Base-by-base conservation (phyloP, 116 monocot genomes). In the Thalassia testudinum region DNA sequence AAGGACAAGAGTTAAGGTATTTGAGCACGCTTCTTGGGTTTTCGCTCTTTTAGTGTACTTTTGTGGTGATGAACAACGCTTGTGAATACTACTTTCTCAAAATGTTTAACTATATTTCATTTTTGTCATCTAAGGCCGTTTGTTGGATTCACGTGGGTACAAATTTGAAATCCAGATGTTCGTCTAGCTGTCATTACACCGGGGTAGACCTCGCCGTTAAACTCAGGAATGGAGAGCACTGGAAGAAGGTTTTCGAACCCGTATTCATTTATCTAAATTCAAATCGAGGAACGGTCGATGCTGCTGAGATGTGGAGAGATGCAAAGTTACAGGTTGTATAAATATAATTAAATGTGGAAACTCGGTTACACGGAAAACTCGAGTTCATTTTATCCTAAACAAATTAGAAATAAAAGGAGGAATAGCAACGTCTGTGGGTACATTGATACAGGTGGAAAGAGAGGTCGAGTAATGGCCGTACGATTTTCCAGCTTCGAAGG, bases 391-490 rank as follows among this genome's bases (percentile, higher is more conserved):
- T 2, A 2, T 14, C 25, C 16, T 1, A 34, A 12, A 25, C 26
- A 1, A 0, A 1, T 27, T 17, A 17, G 14, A 19, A 47, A 13
- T 18, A 47, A 20, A 17, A 47, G 23, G 2, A 11, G 1, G 12
- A 7, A 24, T 22, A 21, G 2, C 23, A 17, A 50, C 5, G 1
- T 7, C 20, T 23, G 22, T 20, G 12, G 20, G 5, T 50, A 22
- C 21, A 10, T 50, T 24, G 50, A 20, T 57, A 45, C 67, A 92
- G 92, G 77, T 70, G 77, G 57, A 64, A 63, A 69, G 45, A 27
- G 83, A 92, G 60, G 70, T 70, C 2, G 67, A 77, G 42, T 74
- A 63, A 30, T 92, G 92, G 92, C 92, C 92, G 15, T 92, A 92
- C 49, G 44, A 56, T 49, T 92, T 92, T 54, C 77, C 82, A 54